These are phyloP conservation scores for Ilex aquifolium DNA, from an alignment of 257 asterid species.

Conservation along the genomic window DNA sequence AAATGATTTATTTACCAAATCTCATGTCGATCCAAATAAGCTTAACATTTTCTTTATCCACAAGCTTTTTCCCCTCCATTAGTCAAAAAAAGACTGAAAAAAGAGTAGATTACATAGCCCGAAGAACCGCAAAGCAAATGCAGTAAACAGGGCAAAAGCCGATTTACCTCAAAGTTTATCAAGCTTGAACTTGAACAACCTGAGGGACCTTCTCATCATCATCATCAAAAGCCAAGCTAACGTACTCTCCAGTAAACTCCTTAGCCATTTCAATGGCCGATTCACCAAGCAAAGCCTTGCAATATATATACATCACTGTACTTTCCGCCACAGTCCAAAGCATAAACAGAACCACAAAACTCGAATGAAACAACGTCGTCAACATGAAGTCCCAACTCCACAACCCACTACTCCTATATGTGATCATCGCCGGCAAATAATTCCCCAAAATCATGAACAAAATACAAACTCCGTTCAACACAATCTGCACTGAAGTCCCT, in stretches of 20 bases:
- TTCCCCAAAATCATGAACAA: constrained; percentile 22
- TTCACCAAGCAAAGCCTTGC: constrained; percentile 76
- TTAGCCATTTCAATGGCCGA: constrained; percentile 72
- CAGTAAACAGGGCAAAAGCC: no score
- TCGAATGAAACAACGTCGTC: constrained; percentile 34
- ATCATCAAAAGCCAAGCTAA: constrained; percentile 69
- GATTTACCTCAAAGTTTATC: constrained; percentile 3
- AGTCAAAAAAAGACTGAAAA: no score
- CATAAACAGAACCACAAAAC: constrained; percentile 25
- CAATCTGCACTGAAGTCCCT: constrained; percentile 26
- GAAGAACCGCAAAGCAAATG: not conserved
- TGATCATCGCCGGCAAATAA: constrained; percentile 17
- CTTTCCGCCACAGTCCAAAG: constrained; percentile 30
- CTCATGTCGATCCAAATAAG: no score
- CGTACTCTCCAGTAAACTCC: constrained; percentile 71
- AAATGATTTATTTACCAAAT: no score
- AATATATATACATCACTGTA: constrained; percentile 45
- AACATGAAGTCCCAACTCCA: constrained; percentile 51
- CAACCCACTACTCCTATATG: constrained; percentile 23
- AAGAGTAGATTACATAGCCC: not conserved
- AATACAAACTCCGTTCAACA: constrained; percentile 7
- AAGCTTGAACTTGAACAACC: constrained; percentile 31
- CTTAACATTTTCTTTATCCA: no score
- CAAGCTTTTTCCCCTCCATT: not conserved
- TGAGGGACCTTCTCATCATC: constrained; percentile 67